Evolutionary conservation across 1,284 basidiomycete genomes (phyloP), one percentile per base, ranked within the genome.

Genomic region (Erythrobasidium hasegawianum): DNA sequence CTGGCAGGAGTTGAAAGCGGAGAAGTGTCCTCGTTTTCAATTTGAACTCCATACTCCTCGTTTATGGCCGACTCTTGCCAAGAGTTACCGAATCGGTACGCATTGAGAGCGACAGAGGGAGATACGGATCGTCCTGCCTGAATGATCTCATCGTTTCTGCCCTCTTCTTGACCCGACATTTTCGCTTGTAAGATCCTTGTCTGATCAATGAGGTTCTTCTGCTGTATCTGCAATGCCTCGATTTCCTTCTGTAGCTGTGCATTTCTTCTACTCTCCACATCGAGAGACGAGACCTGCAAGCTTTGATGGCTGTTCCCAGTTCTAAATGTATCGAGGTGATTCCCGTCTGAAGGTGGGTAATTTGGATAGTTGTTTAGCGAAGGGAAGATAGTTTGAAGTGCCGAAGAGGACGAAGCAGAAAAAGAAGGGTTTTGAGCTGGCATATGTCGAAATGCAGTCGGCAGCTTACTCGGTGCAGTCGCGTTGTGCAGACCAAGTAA

Each of bases 161-260:
- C 11, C 11, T 33, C 5, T 11, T 33, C 33, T 33, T 33, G 33
- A 33, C 5, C 33, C 33, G 33, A 5, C 33, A 47, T 41, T 20
- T 41, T 39, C 2, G 38, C 22, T 52, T 55, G 45, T 18, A 61
- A 41, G 39, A 38, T 53, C 16, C 20, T 16, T 14, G 39, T 10
- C 13, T 45, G 41, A 3, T 41, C 27, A 41, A 53, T 41, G 18
- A 61, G 49, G 4, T 22, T 18, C 11, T 54, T 40, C 16, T 61
- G 59, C 26, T 61, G 59, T 27, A 49, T 39, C 39, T 61, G 47
- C 13, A 61, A 38, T 33, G 59, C 59, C 5, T 39, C 16, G 18
- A 61, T 54, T n/a, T 39, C 49, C 52, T 61, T 41, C 10, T 43
- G 39, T 11, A 52, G 24, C 14, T 52, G 10, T 33, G 8, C 18